Conservation (phyloP, 2,329 filamentous ascomycete species). For the Arthrobotrys musiformis region DNA sequence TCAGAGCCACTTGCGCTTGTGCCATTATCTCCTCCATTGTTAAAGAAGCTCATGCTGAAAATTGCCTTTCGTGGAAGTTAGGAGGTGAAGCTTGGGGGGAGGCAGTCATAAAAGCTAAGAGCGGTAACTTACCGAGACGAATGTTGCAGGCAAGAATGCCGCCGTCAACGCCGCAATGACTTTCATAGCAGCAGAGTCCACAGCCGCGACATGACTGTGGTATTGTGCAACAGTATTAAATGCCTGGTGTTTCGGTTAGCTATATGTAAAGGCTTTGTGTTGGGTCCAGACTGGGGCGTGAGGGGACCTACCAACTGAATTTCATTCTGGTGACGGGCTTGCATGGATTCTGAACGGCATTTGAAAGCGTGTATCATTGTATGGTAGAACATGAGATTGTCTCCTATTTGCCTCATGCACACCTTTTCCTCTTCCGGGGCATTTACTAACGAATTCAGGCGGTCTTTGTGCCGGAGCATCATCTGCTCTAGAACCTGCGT, state of each 20-base stretch:
- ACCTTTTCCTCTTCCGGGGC: slow-evolving; percentile 31
- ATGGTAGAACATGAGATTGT: slow-evolving; percentile 43
- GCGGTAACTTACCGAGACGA: slow-evolving; percentile 44
- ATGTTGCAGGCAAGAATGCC: slow-evolving; percentile 43
- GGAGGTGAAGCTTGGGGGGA: not conserved
- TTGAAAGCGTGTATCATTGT: slow-evolving; percentile 48
- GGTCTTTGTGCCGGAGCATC: slow-evolving; percentile 18
- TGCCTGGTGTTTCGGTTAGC: not conserved
- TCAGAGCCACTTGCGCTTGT: not conserved
- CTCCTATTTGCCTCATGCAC: slow-evolving; percentile 42
- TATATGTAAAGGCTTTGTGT: too few relatives aligned
- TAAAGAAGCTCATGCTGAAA: slow-evolving; percentile 54
- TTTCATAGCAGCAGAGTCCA: slow-evolving; percentile 37
- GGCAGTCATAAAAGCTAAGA: too few relatives aligned
- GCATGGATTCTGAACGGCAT: slow-evolving; percentile 45
- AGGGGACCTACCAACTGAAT: slow-evolving; percentile 17
- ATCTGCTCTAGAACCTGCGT: slow-evolving; percentile 31
- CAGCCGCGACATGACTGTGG: slow-evolving; percentile 28
- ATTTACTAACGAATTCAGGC: not conserved
- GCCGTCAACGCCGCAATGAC: slow-evolving; percentile 38
- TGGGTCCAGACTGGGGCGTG: not conserved
- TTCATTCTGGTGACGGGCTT: slow-evolving; percentile 45
- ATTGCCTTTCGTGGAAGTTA: slow-evolving; percentile 18
- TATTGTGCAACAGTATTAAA: slow-evolving; percentile 50
- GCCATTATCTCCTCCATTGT: slow-evolving; percentile 27